These are phyloP conservation scores for Chlorella variabilis DNA, from an alignment of 163 green algal species.

Conservation along the genomic window DNA sequence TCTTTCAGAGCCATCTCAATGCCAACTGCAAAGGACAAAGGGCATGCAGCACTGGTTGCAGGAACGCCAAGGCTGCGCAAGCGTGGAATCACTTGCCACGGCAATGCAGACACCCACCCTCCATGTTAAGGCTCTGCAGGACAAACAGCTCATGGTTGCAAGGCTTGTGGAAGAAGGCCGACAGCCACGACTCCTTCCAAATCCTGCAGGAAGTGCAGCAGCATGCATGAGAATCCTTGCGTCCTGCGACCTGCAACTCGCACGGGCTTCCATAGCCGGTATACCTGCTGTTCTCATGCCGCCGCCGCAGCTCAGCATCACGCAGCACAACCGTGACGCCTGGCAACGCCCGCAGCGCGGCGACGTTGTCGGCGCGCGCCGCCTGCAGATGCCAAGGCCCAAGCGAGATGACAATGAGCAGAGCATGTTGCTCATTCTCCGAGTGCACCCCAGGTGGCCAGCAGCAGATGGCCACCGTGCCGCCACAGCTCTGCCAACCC, in stretches of 20 bases:
- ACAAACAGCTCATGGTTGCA: slow-evolving; percentile 96
- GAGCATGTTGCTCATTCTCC: too few relatives aligned
- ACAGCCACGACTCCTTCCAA: slow-evolving; percentile 90
- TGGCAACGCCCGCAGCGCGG: slow-evolving; percentile 38
- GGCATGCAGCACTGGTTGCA: too few relatives aligned
- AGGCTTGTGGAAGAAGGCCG: slow-evolving; percentile 87
- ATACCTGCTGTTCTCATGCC: slow-evolving; percentile 66
- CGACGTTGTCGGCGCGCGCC: slow-evolving; percentile 33
- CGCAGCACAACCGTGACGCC: slow-evolving; percentile 59
- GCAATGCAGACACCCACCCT: slow-evolving; percentile 56
- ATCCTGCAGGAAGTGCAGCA: slow-evolving; percentile 39
- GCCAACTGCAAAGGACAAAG: slow-evolving; percentile 47
- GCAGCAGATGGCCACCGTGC: too few relatives aligned
- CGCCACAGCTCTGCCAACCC: neutral
- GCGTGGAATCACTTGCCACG: neutral
- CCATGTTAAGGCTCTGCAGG: slow-evolving; percentile 88
- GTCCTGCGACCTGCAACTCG: too few relatives aligned
- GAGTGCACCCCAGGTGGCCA: too few relatives aligned
- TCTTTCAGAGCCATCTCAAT: slow-evolving; percentile 69
- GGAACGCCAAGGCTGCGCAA: too few relatives aligned
- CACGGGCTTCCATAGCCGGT: too few relatives aligned
- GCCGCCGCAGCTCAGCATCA: slow-evolving; percentile 65
- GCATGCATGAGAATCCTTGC: too few relatives aligned
- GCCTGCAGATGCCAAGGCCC: slow-evolving; percentile 28
- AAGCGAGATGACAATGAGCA: too few relatives aligned